phyloP scores from a whole-genome alignment of 2,329 filamentous ascomycete species.

The Neopestalotiopsis clavispora region DNA sequence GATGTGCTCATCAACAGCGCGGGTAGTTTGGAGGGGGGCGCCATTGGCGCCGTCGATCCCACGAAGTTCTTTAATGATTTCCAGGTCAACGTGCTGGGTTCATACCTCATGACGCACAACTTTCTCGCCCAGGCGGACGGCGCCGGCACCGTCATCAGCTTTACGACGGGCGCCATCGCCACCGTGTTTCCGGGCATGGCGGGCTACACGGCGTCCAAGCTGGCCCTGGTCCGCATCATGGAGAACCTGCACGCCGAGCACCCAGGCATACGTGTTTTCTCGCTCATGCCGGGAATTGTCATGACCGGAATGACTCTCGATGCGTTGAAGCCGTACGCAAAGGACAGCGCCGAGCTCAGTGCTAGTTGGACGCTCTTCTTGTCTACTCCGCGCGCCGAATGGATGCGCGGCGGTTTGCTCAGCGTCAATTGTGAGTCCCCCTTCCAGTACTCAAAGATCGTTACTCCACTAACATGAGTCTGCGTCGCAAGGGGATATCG shows the following conservation, averaged over 20 bases:
- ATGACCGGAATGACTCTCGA: slow-evolving; percentile 17
- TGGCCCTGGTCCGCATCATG: slow-evolving; percentile 23
- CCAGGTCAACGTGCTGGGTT: slow-evolving; percentile 26
- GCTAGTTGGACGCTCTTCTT: slow-evolving; percentile 18
- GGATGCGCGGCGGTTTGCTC: slow-evolving; percentile 26
- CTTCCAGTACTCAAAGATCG: slow-evolving; percentile 18
- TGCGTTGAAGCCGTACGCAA: slow-evolving; percentile 13
- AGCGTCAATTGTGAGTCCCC: slow-evolving; percentile 23
- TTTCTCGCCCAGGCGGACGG: slow-evolving; percentile 25
- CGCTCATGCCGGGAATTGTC: slow-evolving; percentile 17
- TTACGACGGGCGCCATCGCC: slow-evolving; percentile 21
- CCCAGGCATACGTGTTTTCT: slow-evolving; percentile 16
- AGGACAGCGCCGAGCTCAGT: slow-evolving; percentile 15
- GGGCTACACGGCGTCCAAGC: slow-evolving; percentile 27
- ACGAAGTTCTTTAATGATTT: slow-evolving; percentile 22
- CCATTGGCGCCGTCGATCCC: slow-evolving; percentile 21
- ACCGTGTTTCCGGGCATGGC: slow-evolving; percentile 21
- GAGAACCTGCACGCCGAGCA: slow-evolving; percentile 25
- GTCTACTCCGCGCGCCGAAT: slow-evolving; percentile 22
- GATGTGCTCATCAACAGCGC: slow-evolving; percentile 16
- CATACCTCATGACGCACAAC: slow-evolving; percentile 24
- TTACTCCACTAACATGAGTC: slow-evolving; percentile 19
- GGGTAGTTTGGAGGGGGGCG: slow-evolving; percentile 19
- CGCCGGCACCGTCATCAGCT: slow-evolving; percentile 23
- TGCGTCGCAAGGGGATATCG: slow-evolving; percentile 25